These are phyloP conservation scores for Aspergillus leporis DNA, from an alignment of 495 filamentous ascomycete genomes.

Conservation along the genomic window DNA sequence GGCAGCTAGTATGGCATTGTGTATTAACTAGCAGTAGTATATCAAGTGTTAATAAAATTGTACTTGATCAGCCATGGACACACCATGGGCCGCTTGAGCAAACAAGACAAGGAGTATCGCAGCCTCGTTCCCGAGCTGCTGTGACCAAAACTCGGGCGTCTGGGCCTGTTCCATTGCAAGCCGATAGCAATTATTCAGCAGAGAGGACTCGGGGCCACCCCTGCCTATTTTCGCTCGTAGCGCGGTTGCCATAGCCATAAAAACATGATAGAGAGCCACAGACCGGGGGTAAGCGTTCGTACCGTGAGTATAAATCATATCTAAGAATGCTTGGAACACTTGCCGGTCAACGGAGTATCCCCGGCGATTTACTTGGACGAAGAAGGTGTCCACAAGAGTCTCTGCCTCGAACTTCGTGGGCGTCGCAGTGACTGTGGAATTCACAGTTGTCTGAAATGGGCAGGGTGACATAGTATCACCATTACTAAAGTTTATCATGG, in stretches of 20 bases:
- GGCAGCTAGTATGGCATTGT: too few relatives aligned
- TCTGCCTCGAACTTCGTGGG: slow-evolving; percentile 13
- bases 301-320: slow-evolving; percentile 3
- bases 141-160: slow-evolving; percentile 15
- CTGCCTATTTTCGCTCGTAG: slow-evolving; percentile 12
- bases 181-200: slow-evolving; percentile 19
- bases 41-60: too few relatives aligned
- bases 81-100: slow-evolving; percentile 1
- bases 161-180: slow-evolving; percentile 16
- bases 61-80: too few relatives aligned
- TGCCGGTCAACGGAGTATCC: slow-evolving; percentile 10
- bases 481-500: not conserved
- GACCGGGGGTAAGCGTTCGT: not conserved
- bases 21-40: too few relatives aligned
- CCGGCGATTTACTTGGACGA: not conserved
- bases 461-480: not conserved
- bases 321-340: slow-evolving; percentile 9
- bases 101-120: slow-evolving; percentile 16
- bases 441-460: not conserved
- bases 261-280: slow-evolving; percentile 21
- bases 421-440: not conserved
- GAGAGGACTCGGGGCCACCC: not conserved
- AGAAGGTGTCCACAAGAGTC: slow-evolving; percentile 15
- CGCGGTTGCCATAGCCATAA: slow-evolving; percentile 22
- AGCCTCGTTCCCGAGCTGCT: slow-evolving; percentile 7